Evolutionary conservation across 176 grass and related monocot species (phyloP).

Genomic region (Oryza officinalis): DNA sequence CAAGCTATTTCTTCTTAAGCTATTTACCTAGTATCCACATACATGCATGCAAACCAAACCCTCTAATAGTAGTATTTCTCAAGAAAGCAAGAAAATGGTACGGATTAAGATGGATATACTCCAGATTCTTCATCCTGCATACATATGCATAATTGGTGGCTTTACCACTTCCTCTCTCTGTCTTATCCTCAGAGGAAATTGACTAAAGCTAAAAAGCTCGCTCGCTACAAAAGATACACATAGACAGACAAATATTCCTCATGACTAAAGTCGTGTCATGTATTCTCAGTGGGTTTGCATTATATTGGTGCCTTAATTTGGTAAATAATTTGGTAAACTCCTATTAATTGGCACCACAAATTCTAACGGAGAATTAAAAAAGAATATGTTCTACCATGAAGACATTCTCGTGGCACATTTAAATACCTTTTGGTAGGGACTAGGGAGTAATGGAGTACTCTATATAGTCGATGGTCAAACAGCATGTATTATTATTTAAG

Average conservation of each 20-base stretch:
- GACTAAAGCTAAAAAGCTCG: neutral
- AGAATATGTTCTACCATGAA: no score
- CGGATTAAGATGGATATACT: neutral
- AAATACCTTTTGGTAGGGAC: neutral
- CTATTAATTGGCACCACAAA: neutral
- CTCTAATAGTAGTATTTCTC: neutral
- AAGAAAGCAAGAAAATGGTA: neutral
- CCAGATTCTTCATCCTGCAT: neutral
- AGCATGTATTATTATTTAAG: neutral
- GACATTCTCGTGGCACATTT: neutral
- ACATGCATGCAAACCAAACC: no score
- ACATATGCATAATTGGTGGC: neutral
- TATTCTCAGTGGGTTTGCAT: neutral
- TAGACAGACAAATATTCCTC: neutral
- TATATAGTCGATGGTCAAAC: neutral
- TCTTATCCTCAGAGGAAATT: neutral
- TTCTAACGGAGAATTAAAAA: no score
- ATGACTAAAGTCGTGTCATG: neutral
- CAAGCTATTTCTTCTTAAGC: no score
- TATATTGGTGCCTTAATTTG: no score
- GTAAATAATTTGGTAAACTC: neutral
- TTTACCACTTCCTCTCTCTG: neutral
- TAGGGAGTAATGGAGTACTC: no score
- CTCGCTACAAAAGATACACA: neutral
- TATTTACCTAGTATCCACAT: no score